These are phyloP conservation scores for Penicillium longicatenatum DNA, from an alignment of 495 filamentous ascomycete genomes.

Conservation along the genomic window DNA sequence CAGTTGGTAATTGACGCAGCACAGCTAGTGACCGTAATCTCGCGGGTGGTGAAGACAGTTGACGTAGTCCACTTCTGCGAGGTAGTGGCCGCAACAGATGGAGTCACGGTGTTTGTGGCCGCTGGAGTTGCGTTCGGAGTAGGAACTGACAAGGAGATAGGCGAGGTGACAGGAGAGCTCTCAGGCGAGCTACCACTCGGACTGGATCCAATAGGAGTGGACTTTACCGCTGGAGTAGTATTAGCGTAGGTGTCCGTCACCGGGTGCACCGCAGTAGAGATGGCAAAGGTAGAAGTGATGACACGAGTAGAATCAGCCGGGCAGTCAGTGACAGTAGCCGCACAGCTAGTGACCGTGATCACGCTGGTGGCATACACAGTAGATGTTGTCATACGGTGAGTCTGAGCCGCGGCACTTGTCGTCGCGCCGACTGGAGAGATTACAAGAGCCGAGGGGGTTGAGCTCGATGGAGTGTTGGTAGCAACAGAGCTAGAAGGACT, in stretches of 20 bases:
- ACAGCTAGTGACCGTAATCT: slow-evolving; percentile 60
- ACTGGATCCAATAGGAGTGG: slow-evolving; percentile 4
- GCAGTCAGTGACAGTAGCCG: slow-evolving; percentile 59
- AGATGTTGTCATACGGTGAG: slow-evolving; percentile 49
- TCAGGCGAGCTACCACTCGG: neutral
- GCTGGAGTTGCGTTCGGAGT: neutral
- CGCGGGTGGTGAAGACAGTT: slow-evolving; percentile 59
- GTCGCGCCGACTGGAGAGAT: slow-evolving; percentile 14
- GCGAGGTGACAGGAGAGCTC: neutral
- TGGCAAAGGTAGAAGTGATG: slow-evolving; percentile 55
- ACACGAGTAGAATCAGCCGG: slow-evolving; percentile 53
- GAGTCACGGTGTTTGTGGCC: neutral
- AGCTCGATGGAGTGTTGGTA: too few species aligned
- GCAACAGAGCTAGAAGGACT: slow-evolving; percentile 2
- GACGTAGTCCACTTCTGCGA: slow-evolving; percentile 49
- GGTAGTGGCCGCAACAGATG: neutral
- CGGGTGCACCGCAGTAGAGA: slow-evolving; percentile 63
- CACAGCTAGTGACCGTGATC: slow-evolving; percentile 60
- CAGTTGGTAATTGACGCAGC: slow-evolving; percentile 59
- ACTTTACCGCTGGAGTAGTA: slow-evolving; percentile 6
- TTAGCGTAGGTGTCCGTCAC: slow-evolving; percentile 33
- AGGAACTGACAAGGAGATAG: neutral
- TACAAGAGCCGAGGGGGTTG: slow-evolving; percentile 1
- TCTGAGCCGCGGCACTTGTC: slow-evolving; percentile 21
- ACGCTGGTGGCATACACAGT: slow-evolving; percentile 61